Conservation (phyloP, 2,329 filamentous ascomycete species). For the Sporothrix mexicana region DNA sequence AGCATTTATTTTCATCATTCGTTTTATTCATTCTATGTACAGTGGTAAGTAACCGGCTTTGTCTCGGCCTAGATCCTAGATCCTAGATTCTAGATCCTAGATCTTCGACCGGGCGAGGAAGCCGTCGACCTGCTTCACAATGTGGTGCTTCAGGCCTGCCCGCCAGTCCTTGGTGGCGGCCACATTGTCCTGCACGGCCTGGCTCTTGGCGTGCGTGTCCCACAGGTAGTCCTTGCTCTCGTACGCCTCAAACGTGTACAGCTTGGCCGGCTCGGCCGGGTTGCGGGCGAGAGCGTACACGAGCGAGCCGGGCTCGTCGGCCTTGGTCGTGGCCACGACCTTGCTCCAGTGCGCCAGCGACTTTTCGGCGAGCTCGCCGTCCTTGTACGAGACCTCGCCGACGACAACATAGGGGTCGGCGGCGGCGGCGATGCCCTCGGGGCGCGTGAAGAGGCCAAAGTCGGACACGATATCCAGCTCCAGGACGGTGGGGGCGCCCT, state of each 20-base stretch:
- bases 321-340: slow-evolving; percentile 39
- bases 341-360: slow-evolving; percentile 42
- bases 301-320: slow-evolving; percentile 40
- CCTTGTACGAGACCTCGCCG: slow-evolving; percentile 42
- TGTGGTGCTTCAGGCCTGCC: slow-evolving; percentile 39
- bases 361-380: slow-evolving; percentile 36
- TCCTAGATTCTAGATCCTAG: not conserved
- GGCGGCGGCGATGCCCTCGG: slow-evolving; percentile 27
- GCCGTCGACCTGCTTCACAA: slow-evolving; percentile 40
- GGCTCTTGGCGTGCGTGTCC: slow-evolving; percentile 42
- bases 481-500: slow-evolving; percentile 34
- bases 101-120: slow-evolving; percentile 35
- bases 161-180: slow-evolving; percentile 40
- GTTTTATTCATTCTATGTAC: slow-evolving; percentile 14
- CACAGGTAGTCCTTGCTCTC: slow-evolving; percentile 41
- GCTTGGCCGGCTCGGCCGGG: slow-evolving; percentile 36
- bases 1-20: not conserved
- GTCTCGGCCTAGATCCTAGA: not conserved
- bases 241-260: slow-evolving; percentile 42
- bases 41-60: not conserved
- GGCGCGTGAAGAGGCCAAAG: slow-evolving; percentile 38
- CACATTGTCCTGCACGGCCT: slow-evolving; percentile 41
- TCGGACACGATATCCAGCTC: slow-evolving; percentile 39
- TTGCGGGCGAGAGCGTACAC: slow-evolving; percentile 41
- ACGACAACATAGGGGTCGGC: slow-evolving; percentile 41